Evolutionary conservation across 2,329 filamentous ascomycete species (phyloP).

Genomic region (Fusarium sp.): DNA sequence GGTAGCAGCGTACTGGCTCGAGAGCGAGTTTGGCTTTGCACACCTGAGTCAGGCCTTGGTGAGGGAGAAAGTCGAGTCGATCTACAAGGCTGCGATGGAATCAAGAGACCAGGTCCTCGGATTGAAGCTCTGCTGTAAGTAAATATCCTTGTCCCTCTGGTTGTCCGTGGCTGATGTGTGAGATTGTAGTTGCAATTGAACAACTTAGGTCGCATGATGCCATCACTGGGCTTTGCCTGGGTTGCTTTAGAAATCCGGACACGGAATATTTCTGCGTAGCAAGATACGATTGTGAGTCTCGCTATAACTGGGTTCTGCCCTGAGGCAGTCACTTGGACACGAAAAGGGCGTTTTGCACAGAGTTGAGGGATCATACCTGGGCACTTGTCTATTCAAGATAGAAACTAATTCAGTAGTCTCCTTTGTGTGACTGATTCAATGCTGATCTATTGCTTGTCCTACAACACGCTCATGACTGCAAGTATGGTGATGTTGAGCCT

Average conservation of each 20-base stretch:
- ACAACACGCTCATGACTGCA: neutral
- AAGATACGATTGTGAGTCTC: no score
- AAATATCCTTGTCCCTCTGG: accelerated
- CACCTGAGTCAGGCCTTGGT: no score
- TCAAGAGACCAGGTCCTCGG: neutral
- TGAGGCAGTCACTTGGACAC: neutral
- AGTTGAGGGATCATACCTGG: neutral
- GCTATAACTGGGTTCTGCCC: neutral
- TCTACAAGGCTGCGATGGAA: no score
- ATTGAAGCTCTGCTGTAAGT: neutral
- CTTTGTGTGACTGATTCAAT: neutral
- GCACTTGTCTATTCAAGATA: neutral
- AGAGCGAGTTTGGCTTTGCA: no score
- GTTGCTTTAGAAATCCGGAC: neutral
- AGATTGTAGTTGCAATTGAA: neutral
- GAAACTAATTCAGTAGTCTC: neutral
- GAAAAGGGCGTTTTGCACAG: neutral
- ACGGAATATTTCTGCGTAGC: no score
- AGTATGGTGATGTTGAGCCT: neutral
- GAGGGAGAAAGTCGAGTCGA: no score
- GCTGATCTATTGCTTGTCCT: neutral
- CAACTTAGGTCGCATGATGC: no score
- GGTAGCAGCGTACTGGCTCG: neutral
- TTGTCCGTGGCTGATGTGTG: neutral
- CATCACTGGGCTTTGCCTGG: neutral